Conservation (phyloP, 2,329 filamentous ascomycete genomes). For the Xylariaceae sp. region DNA sequence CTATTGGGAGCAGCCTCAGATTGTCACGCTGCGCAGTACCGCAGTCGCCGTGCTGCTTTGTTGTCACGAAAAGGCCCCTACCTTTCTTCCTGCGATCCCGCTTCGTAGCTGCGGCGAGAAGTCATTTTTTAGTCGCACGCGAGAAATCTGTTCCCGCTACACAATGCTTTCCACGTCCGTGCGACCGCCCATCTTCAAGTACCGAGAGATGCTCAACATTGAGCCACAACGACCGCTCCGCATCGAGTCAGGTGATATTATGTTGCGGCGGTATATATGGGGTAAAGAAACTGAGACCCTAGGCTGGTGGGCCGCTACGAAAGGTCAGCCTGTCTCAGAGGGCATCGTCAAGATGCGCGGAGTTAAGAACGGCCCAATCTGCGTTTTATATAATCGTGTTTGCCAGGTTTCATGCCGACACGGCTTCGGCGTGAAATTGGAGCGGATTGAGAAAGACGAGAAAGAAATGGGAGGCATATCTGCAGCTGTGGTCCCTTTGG, state of each 20-base stretch:
- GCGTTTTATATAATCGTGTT: not conserved
- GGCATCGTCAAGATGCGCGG: slow-evolving; percentile 6
- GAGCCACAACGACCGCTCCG: not conserved
- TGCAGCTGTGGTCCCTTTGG: slow-evolving; percentile 2
- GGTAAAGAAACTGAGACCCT: not conserved
- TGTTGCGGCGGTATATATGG: slow-evolving; percentile 14
- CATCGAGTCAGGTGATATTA: slow-evolving; percentile 6
- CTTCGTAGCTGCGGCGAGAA: slow-evolving; percentile 5
- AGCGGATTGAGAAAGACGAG: not conserved
- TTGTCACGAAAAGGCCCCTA: slow-evolving; percentile 2
- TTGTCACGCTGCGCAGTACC: not conserved
- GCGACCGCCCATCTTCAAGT: not conserved
- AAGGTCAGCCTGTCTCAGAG: not conserved
- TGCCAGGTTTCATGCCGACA: slow-evolving; percentile 1
- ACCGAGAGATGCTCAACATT: slow-evolving; percentile 10
- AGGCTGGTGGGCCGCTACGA: not conserved
- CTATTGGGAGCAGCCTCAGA: slow-evolving; percentile 11
- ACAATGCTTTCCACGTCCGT: not conserved
- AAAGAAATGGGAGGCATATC: not conserved
- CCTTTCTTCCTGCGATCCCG: slow-evolving; percentile 1
- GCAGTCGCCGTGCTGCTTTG: slow-evolving; percentile 12
- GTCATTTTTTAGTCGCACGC: slow-evolving; percentile 3
- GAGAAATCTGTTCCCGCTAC: not conserved
- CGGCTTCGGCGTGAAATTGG: slow-evolving; percentile 4
- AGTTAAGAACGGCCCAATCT: slow-evolving; percentile 2